Percentiles rank a stretch among this genome's conserved stretches.
phyloP scores from a whole-genome alignment of 305 asterid genomes.

The Plantago coronopus region DNA sequence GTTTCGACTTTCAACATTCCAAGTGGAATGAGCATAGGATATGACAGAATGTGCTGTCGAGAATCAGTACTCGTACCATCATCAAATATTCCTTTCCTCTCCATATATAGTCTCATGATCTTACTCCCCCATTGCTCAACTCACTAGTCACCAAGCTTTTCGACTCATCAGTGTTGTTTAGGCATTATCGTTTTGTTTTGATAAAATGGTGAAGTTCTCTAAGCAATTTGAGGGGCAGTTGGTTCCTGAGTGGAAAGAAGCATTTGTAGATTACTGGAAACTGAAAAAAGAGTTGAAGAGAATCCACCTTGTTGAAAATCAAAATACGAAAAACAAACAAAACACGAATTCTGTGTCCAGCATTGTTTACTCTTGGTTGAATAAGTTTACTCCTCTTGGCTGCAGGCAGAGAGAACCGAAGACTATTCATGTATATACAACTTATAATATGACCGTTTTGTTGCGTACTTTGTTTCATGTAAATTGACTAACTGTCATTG shows the following conservation, averaged over 20 bases:
- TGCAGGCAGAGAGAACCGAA: constrained; percentile 40
- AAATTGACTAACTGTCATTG: too few relatives aligned
- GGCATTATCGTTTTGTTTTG: not conserved
- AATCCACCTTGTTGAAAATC: constrained; percentile 40
- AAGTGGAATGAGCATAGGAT: constrained; percentile 69
- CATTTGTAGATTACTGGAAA: constrained; percentile 79
- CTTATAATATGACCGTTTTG: not conserved
- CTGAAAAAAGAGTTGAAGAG: constrained; percentile 78
- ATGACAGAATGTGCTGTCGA: constrained; percentile 67
- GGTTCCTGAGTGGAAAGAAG: constrained; percentile 95
- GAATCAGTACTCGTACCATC: constrained; percentile 36
- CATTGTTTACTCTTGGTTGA: constrained; percentile 30
- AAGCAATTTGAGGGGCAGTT: constrained; percentile 86
- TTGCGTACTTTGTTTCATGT: too few relatives aligned
- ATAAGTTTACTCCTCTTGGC: constrained; percentile 34
- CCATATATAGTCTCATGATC: constrained; percentile 51
- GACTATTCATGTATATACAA: constrained; percentile 45
- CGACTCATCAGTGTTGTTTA: constrained; percentile 1
- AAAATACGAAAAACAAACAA: constrained; percentile 21
- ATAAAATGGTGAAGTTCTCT: constrained; percentile 72
- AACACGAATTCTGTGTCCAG: constrained; percentile 8
- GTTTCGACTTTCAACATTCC: constrained; percentile 5
- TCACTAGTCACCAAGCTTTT: constrained; percentile 13
- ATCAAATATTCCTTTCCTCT: constrained; percentile 36
- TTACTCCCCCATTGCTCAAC: constrained; percentile 23